Percentiles rank a stretch among this genome's conserved stretches.
Conservation (phyloP, 208 protist genomes). For the Crithidia mellificae region DNA sequence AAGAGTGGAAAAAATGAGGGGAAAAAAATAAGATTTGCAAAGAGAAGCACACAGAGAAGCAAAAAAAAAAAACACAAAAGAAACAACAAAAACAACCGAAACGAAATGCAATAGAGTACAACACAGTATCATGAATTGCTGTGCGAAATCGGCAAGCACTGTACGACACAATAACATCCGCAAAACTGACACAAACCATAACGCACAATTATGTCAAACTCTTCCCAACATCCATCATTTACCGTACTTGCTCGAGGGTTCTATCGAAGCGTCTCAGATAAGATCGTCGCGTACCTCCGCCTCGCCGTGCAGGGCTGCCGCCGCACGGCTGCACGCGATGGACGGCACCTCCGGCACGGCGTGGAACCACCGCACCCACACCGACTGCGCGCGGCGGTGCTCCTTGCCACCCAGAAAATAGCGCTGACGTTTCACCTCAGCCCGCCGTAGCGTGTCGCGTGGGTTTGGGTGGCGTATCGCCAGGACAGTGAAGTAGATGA, state of each 20-base stretch:
- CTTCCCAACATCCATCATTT: no score
- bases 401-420: slow-evolving; percentile 9
- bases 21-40: no score
- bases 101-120: background rate
- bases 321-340: slow-evolving; percentile 5
- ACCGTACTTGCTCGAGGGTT: no score
- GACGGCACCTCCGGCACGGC: slow-evolving; percentile 41
- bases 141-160: no score
- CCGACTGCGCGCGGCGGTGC: slow-evolving; percentile 26
- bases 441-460: slow-evolving; percentile 56
- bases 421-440: slow-evolving; percentile 32
- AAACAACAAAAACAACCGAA: background rate
- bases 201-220: no score
- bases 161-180: no score
- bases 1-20: no score
- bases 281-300: background rate
- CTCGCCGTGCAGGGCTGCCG: background rate
- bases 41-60: background rate
- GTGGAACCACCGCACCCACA: slow-evolving; percentile 37
- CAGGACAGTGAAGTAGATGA: slow-evolving; percentile 34
- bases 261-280: no score
- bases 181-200: no score
- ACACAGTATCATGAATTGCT: background rate
- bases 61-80: background rate
- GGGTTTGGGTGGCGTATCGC: slow-evolving; percentile 35